Conservation (phyloP, 1,284 basidiomycete species). For the Blastosporella zonata region DNA sequence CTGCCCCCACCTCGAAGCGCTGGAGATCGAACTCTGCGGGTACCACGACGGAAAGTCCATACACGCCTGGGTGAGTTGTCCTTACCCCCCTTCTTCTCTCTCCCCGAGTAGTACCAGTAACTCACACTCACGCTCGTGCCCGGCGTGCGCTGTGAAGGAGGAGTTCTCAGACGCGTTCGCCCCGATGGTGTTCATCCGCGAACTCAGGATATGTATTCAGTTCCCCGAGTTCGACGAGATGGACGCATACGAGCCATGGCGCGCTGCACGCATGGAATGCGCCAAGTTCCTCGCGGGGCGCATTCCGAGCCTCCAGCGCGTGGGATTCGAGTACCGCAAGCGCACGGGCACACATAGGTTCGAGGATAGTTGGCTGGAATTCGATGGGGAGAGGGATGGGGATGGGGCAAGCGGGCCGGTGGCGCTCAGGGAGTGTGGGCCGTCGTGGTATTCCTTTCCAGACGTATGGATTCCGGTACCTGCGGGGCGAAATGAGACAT, state of each 20-base stretch:
- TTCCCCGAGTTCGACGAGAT: conserved; percentile 32
- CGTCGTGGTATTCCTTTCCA: conserved; percentile 30
- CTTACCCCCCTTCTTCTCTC: conserved; percentile 1
- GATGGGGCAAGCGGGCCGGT: conserved; percentile 10
- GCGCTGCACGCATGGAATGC: conserved; percentile 27
- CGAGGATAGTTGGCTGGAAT: conserved; percentile 39
- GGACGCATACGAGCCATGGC: conserved; percentile 27
- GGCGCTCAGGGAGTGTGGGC: conserved; percentile 22
- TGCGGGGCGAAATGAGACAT: not conserved
- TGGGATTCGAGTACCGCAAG: conserved; percentile 37
- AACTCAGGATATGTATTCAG: conserved; percentile 34
- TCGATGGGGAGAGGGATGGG: conserved; percentile 26
- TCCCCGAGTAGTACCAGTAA: not conserved
- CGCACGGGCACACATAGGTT: conserved; percentile 34
- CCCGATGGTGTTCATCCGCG: conserved; percentile 19
- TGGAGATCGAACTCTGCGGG: conserved; percentile 38
- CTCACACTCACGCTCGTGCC: conserved; percentile 9
- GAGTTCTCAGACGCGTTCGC: conserved; percentile 32
- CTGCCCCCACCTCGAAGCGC: conserved; percentile 32
- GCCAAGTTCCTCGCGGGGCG: conserved; percentile 30
- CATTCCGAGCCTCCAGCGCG: conserved; percentile 25
- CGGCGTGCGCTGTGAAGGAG: conserved; percentile 21
- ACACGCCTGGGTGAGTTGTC: conserved; percentile 32
- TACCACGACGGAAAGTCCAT: conserved; percentile 34
- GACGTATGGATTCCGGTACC: conserved; percentile 27